Base-by-base conservation (phyloP, 192 early-diverging fungal species). In the Umbelopsis vinacea region DNA sequence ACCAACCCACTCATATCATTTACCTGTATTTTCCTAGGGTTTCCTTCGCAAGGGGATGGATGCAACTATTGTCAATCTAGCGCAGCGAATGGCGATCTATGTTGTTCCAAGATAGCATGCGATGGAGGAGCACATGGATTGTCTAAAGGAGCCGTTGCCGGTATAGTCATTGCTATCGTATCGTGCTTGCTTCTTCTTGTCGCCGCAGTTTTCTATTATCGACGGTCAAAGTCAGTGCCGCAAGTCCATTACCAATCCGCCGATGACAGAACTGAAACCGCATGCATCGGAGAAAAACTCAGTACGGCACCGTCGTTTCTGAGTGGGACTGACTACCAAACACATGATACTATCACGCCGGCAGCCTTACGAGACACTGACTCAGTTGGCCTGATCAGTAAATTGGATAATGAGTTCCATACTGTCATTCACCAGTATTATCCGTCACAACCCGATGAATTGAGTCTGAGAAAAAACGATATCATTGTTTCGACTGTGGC, bases 361-460 rank as follows among this genome's bases (percentile, higher is more conserved):
- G 48, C 52, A 23, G 37, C 26, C 1, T 19, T 53, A 17, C 35
- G 69, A 48, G 52, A 52, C 48, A 70, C 35, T 9, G 50, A 53
- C 7, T 38, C 69, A 29, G 47, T 53, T 52, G 15, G 17, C 1
- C 22, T 52, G 37, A 53, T 52, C 48, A 38, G 47, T n/a, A 46
- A 70, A 22, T 19, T 37, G 10, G n/a, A 35, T 0, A 53, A 54
- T 52, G 69, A 48, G 15, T 70, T 70, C n/a, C 67, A 73, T 43
- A 67, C 60, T 9, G 89, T 86, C 17, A 52, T 89, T 2, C 73
- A 84, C 57, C 84, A 88, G 53, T 92, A 91, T 69, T 84, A 84
- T 57, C 82, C 90, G 0, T 81, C 82, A 38, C 81, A 89, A 54
- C 84, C 87, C 15, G 92, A 94, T 77, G 93, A 94, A 81, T 79